These are phyloP conservation scores for Meira miltonrushii DNA, from an alignment of 1,284 basidiomycete species.

Conservation along the genomic window DNA sequence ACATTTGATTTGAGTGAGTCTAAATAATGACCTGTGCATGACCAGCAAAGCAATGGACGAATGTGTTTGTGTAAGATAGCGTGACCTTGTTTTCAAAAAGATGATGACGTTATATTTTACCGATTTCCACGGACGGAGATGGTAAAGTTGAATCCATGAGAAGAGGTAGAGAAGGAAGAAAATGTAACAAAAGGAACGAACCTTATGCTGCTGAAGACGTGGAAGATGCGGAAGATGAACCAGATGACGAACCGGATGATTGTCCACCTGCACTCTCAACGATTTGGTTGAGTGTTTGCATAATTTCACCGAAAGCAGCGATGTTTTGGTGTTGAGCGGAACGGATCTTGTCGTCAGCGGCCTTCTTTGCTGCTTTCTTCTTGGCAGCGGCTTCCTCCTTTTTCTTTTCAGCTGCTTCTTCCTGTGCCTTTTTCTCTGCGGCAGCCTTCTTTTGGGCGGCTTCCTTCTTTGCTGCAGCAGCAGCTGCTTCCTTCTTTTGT, in stretches of 20 bases:
- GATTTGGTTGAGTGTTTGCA: conserved; percentile 44
- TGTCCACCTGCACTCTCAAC: conserved; percentile 18
- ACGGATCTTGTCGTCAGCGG: conserved; percentile 19
- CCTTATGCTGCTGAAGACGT: not conserved
- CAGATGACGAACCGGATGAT: not conserved
- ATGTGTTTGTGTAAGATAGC: no score
- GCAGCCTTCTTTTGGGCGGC: conserved; percentile 16
- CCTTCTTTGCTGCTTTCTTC: conserved; percentile 18
- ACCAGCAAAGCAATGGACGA: no score
- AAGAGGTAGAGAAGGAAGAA: not conserved
- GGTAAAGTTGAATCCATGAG: not conserved
- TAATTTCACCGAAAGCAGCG: conserved; percentile 42
- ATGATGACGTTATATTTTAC: no score
- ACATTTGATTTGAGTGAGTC: no score
- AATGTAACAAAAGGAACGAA: not conserved
- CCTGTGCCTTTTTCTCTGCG: conserved; percentile 1
- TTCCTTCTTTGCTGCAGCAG: conserved; percentile 17
- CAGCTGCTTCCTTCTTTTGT: conserved; percentile 10
- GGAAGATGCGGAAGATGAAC: not conserved
- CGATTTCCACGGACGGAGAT: no score
- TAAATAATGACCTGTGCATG: no score
- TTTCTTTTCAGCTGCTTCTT: conserved; percentile 5
- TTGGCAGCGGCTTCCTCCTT: conserved; percentile 4
- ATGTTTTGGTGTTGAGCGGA: conserved; percentile 30
- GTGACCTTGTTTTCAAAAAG: no score